Evolutionary conservation across 129 eudicot species (phyloP).

Genomic region (Apium graveolens): DNA sequence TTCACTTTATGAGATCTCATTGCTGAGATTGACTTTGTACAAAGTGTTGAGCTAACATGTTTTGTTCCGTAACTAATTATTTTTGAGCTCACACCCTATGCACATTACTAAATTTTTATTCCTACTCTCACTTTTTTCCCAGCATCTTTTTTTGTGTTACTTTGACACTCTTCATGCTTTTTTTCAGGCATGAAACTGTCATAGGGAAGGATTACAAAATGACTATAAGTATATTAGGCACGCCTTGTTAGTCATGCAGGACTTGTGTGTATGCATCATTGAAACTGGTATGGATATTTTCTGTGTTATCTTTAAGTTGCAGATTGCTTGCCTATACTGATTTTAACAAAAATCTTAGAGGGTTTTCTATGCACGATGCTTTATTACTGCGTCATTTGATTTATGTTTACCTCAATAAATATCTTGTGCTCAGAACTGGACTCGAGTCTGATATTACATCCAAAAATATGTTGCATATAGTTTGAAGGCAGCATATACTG

Average conservation of each 20-base stretch:
- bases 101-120: background rate
- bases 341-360: background rate
- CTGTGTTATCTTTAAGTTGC: background rate
- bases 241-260: background rate
- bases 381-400: background rate
- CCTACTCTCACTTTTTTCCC: background rate
- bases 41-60: background rate
- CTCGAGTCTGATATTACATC: background rate
- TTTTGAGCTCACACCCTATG: background rate
- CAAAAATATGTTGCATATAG: background rate
- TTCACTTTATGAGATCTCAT: background rate
- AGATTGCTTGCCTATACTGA: background rate
- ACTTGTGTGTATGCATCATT: background rate
- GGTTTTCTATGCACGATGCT: background rate
- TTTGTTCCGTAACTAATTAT: background rate
- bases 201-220: background rate
- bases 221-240: background rate
- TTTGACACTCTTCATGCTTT: background rate
- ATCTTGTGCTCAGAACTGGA: background rate
- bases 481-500: background rate
- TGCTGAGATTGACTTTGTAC: background rate
- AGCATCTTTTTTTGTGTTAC: background rate
- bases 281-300: background rate
- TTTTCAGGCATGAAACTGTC: constrained; percentile 5
- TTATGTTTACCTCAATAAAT: background rate